Base-by-base conservation (phyloP, 192 early-diverging fungal genomes). In the Coemansia sp. region DNA sequence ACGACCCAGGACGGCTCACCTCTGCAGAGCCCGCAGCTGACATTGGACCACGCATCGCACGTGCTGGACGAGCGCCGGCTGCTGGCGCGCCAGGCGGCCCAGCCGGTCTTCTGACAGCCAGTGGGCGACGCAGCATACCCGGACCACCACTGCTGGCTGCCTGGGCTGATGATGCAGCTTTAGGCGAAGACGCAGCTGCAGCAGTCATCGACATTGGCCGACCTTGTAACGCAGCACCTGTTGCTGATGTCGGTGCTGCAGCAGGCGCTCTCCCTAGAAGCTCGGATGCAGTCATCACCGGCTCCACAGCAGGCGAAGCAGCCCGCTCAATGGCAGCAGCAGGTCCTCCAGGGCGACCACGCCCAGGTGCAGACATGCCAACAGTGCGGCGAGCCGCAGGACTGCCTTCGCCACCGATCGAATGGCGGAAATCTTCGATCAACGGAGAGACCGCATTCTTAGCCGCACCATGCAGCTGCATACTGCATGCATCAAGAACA, bases 401-500 rank as follows among this genome's bases (percentile, higher is more conserved):
- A 34, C 63, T 36, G 6, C 12, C 36, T 29, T 64, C 50, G 16
- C 40, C 61, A 6, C 63, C 71, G 57, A 85, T 66, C 7, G 83
- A 78, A 25, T 80, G 73, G 64, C 86, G 82, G 32, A 84, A 86
- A 14, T 89, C 86, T 58, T 94, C 93, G 33, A 94, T 69, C 61
- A 92, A 80, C 4, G 94, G 91, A 58, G 87, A 75, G 2, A 99
- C 85, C 3, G 91, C 82, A 14, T 88, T 82, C 30, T 89, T 82
- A 30, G 90, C 84, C 0, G 92, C 87, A 0, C 92, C 93, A 34
- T 90, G 88, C 57, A 93, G 79, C 51, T 96, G 95, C n/a, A 64
- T 67, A 8, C 68, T 76, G 38, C 85, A 87, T 54, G 86, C 89
- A 8, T 87, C 78, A n/a, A 87, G 73, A 2, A 97, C 86, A 0